Evolutionary conservation across 1,284 basidiomycete genomes (phyloP), one percentile per base, ranked within the genome.

Genomic region (Xerocomus cyaneibrunnescens): DNA sequence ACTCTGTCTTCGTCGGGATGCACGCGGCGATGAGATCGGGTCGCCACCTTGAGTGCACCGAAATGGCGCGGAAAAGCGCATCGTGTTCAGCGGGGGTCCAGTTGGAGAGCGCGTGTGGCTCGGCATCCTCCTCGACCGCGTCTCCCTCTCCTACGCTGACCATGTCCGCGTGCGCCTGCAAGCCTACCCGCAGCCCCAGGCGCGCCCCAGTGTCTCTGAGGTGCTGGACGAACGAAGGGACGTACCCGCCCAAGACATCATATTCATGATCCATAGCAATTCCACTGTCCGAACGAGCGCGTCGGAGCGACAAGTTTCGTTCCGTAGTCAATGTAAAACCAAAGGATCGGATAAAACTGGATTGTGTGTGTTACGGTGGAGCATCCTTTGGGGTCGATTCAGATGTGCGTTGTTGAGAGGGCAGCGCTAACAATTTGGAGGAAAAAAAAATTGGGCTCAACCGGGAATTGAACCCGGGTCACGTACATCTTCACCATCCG

Each of bases 31-130:
- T 62, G 41, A 70, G 60, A 49, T 72, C 69, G 0, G 69, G 70
- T 19, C 71, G 45, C 60, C 70, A 68, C 21, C 66, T 54, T 1
- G 71, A 72, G 48, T 66, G 39, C 10, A 64, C 54, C 13, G 62
- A 60, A 21, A 68, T 49, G 1, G 62, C 65, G 60, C 81, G 84
- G 62, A 92, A 93, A 70, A 94, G 91, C 0, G 64, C 57, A 13
- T 80, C 72, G 59, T 88, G 88, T 62, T 94, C 90, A 7, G 68
- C 56, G 0, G 75, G 61, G 5, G 82, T 81, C 91, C 91, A 94
- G 52, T 72, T 7, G 7, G 53, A 40, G 21, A 13, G 21, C 0
- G 41, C 9, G 7, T 35, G 25, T 14, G 21, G 27, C 21, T 41
- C 46, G 8, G 9, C 17, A 9, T 3, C 14, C 3, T 37, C 45